Evolutionary conservation across 2,329 filamentous ascomycete species (phyloP).

Genomic region (Colletotrichum camelliae): DNA sequence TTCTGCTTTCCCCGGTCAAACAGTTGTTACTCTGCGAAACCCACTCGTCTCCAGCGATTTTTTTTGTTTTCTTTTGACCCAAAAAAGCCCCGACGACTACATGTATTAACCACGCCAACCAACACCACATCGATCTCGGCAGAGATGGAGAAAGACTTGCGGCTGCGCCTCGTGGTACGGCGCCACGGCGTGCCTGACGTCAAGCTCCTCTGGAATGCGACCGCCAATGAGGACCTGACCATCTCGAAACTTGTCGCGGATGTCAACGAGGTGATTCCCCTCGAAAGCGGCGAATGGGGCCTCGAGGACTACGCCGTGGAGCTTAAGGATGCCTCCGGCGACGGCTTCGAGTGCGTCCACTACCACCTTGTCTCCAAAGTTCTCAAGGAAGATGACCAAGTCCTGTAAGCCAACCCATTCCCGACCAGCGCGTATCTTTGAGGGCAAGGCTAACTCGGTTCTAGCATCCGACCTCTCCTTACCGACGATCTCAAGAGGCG

Average conservation of each 20-base stretch:
- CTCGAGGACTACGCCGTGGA: slow-evolving; percentile 90
- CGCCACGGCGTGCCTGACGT: slow-evolving; percentile 77
- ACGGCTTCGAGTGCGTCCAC: slow-evolving; percentile 84
- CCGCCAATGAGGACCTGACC: slow-evolving; percentile 65
- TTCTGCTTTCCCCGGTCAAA: neutral
- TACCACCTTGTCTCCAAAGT: slow-evolving; percentile 75
- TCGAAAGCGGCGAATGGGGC: slow-evolving; percentile 84
- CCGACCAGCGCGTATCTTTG: neutral
- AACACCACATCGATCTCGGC: neutral
- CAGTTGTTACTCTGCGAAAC: neutral
- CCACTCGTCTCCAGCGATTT: neutral
- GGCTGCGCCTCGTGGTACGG: slow-evolving; percentile 75
- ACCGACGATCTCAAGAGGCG: slow-evolving; percentile 76
- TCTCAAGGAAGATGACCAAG: slow-evolving; percentile 82
- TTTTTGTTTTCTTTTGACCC: neutral
- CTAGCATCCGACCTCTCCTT: slow-evolving; percentile 78
- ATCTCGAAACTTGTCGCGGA: slow-evolving; percentile 78
- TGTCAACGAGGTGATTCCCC: slow-evolving; percentile 79
- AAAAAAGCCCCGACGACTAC: neutral
- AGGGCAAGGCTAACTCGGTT: slow-evolving; percentile 13
- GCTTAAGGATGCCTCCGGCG: slow-evolving; percentile 59
- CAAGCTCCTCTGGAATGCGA: slow-evolving; percentile 73
- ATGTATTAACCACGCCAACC: neutral
- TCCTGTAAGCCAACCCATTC: slow-evolving; percentile 63
- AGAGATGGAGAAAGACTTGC: slow-evolving; percentile 54